Evolutionary conservation across 257 asterid genomes (phyloP), one percentile per base, ranked within the genome.

Genomic region (Petunia secreta): DNA sequence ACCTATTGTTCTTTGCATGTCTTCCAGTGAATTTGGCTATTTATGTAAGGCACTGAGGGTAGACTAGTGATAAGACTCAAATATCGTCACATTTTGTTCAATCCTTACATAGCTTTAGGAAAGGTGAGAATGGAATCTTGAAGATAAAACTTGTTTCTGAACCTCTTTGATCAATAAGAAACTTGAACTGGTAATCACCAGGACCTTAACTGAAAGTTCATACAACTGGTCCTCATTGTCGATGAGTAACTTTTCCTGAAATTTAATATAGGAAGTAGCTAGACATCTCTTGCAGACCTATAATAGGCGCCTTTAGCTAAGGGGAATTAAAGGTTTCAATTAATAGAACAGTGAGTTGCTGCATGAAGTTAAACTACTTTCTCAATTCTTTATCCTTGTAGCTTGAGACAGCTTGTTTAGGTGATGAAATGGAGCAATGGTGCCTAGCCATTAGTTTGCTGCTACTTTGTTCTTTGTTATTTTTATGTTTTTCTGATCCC

Each of bases 351-450:
- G 43, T 52, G 10, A 34, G 11, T 48, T 73, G 62, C 36, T 73
- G 78, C 78, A 13, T 73, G 78, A 73, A 73, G 62, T 50, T 73
- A 34, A 73, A 50, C 59, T 34, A 5, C 11, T 73, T 73, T 36
- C 44, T 13, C 46, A 50, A 36, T 1, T 25, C 25, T 50, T 50
- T 73, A 1, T 16, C 78, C 46, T 50, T 50, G 44, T 71, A 71
- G 13, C 62, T 50, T 34, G 77, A 48, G 25, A 36, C 13, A 37
- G 8, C 2, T 34, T 71, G 48, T 71, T 11, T 13, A 50, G 34
- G 44, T 36, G 44, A 16, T 11, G 77, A 50, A 48, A 5, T 34
- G 13, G 25, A 71, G 11, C 4, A 71, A 71, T 34, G 36, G 25
- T 71, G 44, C 62, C 13, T 1, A 50, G 34, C 77, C 13, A 71